Base-by-base conservation (phyloP, 1,284 basidiomycete species). In the Nidula niveotomentosa region DNA sequence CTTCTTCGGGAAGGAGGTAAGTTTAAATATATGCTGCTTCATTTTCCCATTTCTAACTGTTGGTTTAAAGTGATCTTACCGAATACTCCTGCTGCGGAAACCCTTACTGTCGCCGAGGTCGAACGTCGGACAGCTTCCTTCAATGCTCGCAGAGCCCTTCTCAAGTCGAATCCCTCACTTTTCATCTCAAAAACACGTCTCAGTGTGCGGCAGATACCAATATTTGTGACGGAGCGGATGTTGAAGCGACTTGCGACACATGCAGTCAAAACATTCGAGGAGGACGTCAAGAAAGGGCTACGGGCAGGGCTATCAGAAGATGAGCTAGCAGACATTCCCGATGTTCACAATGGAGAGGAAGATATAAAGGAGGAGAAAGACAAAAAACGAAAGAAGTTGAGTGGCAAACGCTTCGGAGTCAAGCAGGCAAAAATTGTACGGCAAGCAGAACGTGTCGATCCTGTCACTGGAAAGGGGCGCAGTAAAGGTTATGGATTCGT, bases 401-500 rank as follows among this genome's bases (percentile, higher is more conserved):
- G 54, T 55, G 48, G 66, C 65, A 77, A 84, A 43, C 76, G 74
- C 35, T 88, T 88, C 0, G 78, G 74, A 44, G 87, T 84, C 76
- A 94, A 83, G 75, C 96, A 99, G 73, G 79, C 88, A 43, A 98
- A 99, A 76, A 88, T 99, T 56, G 87, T 98, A 9, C 85, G 94
- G 12, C 88, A 93, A 69, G 77, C 80, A 23, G 96, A 97, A 60
- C 88, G 94, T 17, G 79, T 96, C 51, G 96, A 99, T 68, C 79
- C 91, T 0, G 70, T 95, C 35, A 96, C 92, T 0, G 93, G 91
- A 2, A 86, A 91, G 61, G 94, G 94, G 2, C 83, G 90, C 53
- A 93, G 90, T 61, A 93, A 91, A 67, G 96, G 96, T 0, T 99
- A 98, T 65, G 97, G 96, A 12, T 99, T 99, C 76, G 68, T 99